phyloP scores from a whole-genome alignment of 257 asterid species.

The Solanum gandarillasii region DNA sequence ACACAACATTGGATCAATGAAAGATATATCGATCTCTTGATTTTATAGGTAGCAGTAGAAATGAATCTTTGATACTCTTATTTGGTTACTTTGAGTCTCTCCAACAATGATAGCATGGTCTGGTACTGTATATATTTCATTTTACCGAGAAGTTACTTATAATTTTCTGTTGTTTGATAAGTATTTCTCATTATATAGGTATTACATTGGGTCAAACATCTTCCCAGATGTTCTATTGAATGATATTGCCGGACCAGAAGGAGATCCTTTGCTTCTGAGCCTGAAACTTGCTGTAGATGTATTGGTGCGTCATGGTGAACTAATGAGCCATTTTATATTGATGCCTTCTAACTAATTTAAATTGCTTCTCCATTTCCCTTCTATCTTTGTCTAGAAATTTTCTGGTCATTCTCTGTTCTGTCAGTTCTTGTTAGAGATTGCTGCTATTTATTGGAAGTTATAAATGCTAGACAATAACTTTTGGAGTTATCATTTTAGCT shows the following conservation, averaged over 20 bases:
- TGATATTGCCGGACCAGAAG: conserved; percentile 97
- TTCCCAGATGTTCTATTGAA: conserved; percentile 90
- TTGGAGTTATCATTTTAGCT: neutral
- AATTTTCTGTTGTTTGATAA: conserved; percentile 1
- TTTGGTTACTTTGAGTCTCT: neutral
- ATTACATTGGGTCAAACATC: conserved; percentile 60
- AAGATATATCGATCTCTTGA: too few relatives aligned
- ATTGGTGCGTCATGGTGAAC: conserved; percentile 51
- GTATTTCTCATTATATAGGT: conserved; percentile 30
- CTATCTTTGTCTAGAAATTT: neutral
- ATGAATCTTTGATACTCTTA: neutral
- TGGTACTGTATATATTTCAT: neutral
- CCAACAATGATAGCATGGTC: neutral
- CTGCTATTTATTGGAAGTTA: neutral
- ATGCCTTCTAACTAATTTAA: neutral
- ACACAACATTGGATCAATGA: neutral
- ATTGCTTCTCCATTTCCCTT: neutral
- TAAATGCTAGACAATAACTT: neutral
- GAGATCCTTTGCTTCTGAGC: conserved; percentile 81
- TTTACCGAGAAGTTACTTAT: neutral
- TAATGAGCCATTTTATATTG: conserved; percentile 1
- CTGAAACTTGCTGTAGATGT: conserved; percentile 97
- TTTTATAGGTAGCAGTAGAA: neutral
- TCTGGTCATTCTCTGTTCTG: neutral
- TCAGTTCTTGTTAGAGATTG: neutral